A percentile compares a stretch with the other conserved stretches of the same genome.
phyloP scores from a whole-genome alignment of 176 grass and related monocot species.

The Lolium perenne region DNA sequence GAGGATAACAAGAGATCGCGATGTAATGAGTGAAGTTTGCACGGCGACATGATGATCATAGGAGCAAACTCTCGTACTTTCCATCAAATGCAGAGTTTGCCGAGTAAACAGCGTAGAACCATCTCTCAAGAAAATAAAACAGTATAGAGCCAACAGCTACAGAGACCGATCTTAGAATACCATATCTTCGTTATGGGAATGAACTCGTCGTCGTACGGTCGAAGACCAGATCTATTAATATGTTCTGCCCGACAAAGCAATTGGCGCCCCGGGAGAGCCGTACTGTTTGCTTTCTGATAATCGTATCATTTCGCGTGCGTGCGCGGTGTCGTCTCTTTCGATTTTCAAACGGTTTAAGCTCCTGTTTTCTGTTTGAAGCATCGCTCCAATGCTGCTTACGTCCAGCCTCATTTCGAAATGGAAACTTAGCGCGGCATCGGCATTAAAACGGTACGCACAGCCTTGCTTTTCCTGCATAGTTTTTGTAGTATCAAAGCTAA shows the following conservation, averaged over 20 bases:
- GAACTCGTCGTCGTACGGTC: conserved; percentile 40
- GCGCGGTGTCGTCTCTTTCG: neutral
- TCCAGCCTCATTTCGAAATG: too few species aligned
- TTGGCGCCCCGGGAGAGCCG: conserved; percentile 38
- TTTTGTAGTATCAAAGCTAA: too few species aligned
- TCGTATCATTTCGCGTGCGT: conserved; percentile 3
- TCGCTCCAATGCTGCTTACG: too few species aligned
- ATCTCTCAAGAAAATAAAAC: neutral
- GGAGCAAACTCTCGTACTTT: neutral
- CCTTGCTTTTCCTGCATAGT: too few species aligned
- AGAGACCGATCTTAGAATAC: conserved; percentile 3
- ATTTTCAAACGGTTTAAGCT: neutral
- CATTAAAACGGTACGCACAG: too few species aligned
- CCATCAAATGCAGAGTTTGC: neutral
- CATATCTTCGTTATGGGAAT: conserved; percentile 44
- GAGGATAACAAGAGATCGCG: too few species aligned
- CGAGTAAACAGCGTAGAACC: neutral
- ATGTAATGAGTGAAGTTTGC: neutral
- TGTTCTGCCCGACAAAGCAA: conserved; percentile 41
- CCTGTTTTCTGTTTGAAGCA: too few species aligned
- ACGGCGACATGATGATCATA: neutral
- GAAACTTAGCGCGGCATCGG: too few species aligned
- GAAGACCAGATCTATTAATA: conserved; percentile 36
- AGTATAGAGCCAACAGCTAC: conserved; percentile 6
- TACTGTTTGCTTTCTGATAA: neutral